Base-by-base conservation (phyloP, 2,329 filamentous ascomycete genomes). In the Penicillium sp. region DNA sequence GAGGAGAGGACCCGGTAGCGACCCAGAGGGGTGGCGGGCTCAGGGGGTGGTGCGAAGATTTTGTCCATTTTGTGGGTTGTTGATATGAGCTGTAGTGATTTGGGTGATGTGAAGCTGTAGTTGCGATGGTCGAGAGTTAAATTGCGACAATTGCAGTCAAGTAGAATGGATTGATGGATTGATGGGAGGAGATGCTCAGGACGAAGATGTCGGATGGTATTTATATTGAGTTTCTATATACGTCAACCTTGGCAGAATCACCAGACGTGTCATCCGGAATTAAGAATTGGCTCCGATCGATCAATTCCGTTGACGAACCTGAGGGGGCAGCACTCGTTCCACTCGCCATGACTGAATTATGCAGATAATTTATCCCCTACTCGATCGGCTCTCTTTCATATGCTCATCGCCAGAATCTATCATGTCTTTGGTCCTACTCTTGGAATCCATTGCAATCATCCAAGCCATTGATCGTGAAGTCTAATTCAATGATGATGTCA, bases 1-100 rank as follows among this genome's bases (percentile, higher is more conserved):
- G 88, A 87, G 1, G 88, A 85, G 13, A 92, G 82, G 49, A 91
- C 75, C 6, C 88, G 86, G 68, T 90, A 89, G 56, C 86, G 83
- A 61, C 81, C 87, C 65, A 91, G 76, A 58, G 85, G 83, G 59
- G 87, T 87, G 73, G 84, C 81, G 28, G 86, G 82, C 4, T 81
- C 75, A 4, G 83, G 79, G 6, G 83, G 79, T 19, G 78, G 78
- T 16, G 35, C 51, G 63, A 76, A 77, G 46, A 76, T 4, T 13
- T 67, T 45, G 2, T 66, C 40, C 72, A 75, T 75, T 63, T 19
- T 71, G 52, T 48, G 26, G 43, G 43, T 26, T 26, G n/a, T 19
- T 7, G 37, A 6, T 5, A 16, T 40, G 6, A 11, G n/a, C 7
- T 8, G 19, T 45, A 22, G 13, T 45, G 42, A 4, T 48, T 16